Base-by-base conservation (phyloP, 139 green algal species). In the Pleodorina starrii region DNA sequence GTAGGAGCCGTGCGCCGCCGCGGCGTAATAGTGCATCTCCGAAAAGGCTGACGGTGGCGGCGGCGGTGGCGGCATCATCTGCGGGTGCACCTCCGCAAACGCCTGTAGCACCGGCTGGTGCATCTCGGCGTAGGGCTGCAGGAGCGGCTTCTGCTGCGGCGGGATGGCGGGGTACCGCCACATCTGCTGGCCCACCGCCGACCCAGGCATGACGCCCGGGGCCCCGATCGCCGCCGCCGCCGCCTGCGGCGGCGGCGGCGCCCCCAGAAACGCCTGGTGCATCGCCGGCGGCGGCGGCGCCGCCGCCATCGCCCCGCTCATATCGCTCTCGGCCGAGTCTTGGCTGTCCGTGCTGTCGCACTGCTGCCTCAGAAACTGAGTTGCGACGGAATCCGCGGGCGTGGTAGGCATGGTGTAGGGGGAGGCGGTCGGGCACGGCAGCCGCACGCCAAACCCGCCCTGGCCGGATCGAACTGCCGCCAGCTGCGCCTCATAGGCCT, bases 321-420 rank as follows among this genome's bases (percentile, higher is more conserved):
- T 14, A 14, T 82, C 87, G 69, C 46, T 68, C 29, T 46, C 21
- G 10, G 5, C 23, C 21, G 44, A 63, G 66, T 46, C 43, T 27
- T 1, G n/a, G 66, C 69, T 63, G 38, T 73, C 50, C 40, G 46
- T 23, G 66, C 82, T 79, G 66, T 79, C 63, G 6, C 43, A 38
- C 44, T 79, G 50, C 40, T 46, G n/a, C 44, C 60, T 48, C 60
- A 88, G 38, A 21, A 88, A 80, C 35, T 79, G 63, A 6, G 57
- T 29, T 21, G 17, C 6, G 2, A 88, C 66, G 0, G 14, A 12
- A 3, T 88, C 82, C 16, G 46, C 51, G 1, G 43, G n/a, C 19
- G 59, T 78, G 63, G 40, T 75, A 11, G 60, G 50, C 14, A 74
- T 43, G 95, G 77, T 97, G 77, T 82, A 60, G 36, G 71, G 46